Conservation (phyloP, 1,284 basidiomycete genomes). For the Porogramme epimiltina region DNA sequence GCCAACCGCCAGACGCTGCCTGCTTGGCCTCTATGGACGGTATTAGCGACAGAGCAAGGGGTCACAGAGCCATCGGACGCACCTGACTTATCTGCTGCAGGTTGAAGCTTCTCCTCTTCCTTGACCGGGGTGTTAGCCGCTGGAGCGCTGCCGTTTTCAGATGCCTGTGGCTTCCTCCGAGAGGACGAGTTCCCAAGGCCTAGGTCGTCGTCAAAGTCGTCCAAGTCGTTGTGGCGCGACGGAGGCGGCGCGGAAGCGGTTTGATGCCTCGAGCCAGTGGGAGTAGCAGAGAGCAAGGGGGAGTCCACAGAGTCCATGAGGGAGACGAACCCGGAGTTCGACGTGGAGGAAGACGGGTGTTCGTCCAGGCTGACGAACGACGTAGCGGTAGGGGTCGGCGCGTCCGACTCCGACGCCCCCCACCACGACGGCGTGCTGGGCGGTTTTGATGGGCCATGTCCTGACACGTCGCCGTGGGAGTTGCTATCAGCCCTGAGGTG, state of each 20-base stretch:
- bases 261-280: conserved; percentile 28
- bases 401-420: conserved; percentile 52
- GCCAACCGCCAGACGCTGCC: conserved; percentile 64
- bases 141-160: conserved; percentile 9
- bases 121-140: conserved; percentile 11
- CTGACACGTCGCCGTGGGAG: conserved; percentile 31
- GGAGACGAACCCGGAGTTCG: conserved; percentile 77
- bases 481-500: conserved; percentile 17
- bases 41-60: not conserved
- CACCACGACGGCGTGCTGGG: conserved; percentile 56
- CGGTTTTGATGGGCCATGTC: conserved; percentile 36
- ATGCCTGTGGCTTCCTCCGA: conserved; percentile 18
- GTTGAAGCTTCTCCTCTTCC: conserved; percentile 18
- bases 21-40: conserved; percentile 27
- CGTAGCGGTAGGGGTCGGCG: conserved; percentile 67
- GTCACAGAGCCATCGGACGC: conserved; percentile 1
- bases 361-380: conserved; percentile 59
- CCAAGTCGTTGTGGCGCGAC: conserved; percentile 12
- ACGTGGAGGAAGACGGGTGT: conserved; percentile 31
- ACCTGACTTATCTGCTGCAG: conserved; percentile 32
- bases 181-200: conserved; percentile 79
- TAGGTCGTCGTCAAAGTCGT: conserved; percentile 79
- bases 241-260: conserved; percentile 27
- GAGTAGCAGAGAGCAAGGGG: conserved; percentile 45
- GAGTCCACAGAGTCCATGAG: conserved; percentile 87